These are phyloP conservation scores for Nasturtium officinale DNA, from an alignment of 345 rosid genomes.

Conservation along the genomic window DNA sequence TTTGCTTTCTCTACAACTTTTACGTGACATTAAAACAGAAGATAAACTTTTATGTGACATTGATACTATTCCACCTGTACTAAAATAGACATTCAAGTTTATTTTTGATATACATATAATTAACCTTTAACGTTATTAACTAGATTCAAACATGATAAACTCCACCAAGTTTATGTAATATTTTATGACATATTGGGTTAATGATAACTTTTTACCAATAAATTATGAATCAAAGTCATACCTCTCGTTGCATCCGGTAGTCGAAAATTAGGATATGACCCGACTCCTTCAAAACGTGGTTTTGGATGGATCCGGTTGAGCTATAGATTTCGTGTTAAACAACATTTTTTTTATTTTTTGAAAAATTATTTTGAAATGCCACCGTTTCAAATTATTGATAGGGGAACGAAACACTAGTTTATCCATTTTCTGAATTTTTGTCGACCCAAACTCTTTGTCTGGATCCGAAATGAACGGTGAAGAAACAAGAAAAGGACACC, in stretches of 20 bases:
- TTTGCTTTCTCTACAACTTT: constrained; percentile 19
- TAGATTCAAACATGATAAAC: neutral
- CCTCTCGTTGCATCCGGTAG: neutral
- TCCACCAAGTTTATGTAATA: neutral
- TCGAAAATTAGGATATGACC: neutral
- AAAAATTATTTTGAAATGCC: neutral
- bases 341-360: neutral
- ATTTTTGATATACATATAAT: neutral
- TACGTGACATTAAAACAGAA: neutral
- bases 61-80: constrained; percentile 17
- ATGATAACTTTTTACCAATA: neutral
- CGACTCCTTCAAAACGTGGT: neutral
- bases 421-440: neutral
- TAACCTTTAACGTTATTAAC: neutral
- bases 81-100: neutral
- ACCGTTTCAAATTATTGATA: neutral
- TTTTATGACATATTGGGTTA: neutral
- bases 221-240: neutral
- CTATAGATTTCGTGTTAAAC: neutral
- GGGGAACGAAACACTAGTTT: neutral
- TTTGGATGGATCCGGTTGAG: neutral
- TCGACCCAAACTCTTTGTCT: constrained; percentile 1
- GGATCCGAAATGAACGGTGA: constrained; percentile 12
- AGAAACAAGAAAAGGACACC: constrained; percentile 11
- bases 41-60: constrained; percentile 5